phyloP scores from a whole-genome alignment of 306 rosid species.

The Vigna angularis region DNA sequence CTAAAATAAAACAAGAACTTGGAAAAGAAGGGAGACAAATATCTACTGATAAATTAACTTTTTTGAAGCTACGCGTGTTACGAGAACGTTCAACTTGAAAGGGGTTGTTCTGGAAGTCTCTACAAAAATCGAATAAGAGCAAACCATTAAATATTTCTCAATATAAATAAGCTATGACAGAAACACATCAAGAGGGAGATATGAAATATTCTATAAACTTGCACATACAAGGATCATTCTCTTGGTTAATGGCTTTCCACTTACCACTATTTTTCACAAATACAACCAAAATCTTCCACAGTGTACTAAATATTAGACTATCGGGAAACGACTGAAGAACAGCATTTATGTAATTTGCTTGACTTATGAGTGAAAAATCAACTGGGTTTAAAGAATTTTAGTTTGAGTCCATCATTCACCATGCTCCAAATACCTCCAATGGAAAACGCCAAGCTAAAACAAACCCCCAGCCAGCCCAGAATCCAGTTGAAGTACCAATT shows the following conservation, averaged over 20 bases:
- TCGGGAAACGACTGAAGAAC: background rate
- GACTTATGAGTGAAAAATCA: constrained; percentile 37
- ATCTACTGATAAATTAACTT: background rate
- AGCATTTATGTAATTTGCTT: constrained; percentile 23
- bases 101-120: constrained; percentile 21
- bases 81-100: background rate
- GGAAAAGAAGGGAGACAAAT: background rate
- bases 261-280: background rate
- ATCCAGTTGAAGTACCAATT: constrained; percentile 96
- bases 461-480: constrained; percentile 92
- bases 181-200: background rate
- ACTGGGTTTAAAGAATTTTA: constrained; percentile 92
- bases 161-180: constrained; percentile 15
- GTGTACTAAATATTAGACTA: constrained; percentile 20
- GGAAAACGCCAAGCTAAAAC: constrained; percentile 89
- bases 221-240: constrained; percentile 28
- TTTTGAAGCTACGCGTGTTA: constrained; percentile 21
- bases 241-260: constrained; percentile 16
- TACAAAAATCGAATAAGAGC: constrained; percentile 24
- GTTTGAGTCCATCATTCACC: constrained; percentile 88
- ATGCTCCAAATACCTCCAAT: constrained; percentile 99
- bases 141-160: constrained; percentile 8
- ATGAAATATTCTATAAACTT: constrained; percentile 22
- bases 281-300: constrained; percentile 9
- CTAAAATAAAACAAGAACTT: no score